phyloP scores from a whole-genome alignment of 2,329 filamentous ascomycete genomes.

The Epichloe sp. region DNA sequence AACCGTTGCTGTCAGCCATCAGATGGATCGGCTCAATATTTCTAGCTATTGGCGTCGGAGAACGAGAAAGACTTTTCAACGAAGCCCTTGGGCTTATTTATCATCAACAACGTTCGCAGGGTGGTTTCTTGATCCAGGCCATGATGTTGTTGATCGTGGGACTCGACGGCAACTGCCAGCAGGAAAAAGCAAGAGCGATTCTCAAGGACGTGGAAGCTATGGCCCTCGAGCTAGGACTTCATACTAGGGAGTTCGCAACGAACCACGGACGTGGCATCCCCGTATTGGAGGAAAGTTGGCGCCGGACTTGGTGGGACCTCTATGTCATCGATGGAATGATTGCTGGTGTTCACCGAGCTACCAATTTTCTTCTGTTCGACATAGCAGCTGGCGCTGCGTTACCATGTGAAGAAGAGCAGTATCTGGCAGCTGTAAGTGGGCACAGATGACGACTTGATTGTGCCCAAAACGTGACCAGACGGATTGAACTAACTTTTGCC shows the following conservation, averaged over 20 bases:
- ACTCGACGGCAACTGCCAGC: constrained; percentile 63
- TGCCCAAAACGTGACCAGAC: neutral
- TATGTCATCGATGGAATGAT: constrained; percentile 77
- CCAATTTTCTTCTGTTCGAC: constrained; percentile 56
- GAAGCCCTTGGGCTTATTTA: constrained; percentile 42
- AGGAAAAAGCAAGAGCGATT: constrained; percentile 53
- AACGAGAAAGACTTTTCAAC: constrained; percentile 37
- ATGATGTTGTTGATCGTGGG: constrained; percentile 65
- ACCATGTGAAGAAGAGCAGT: constrained; percentile 74
- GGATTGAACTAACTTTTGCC: constrained; percentile 1
- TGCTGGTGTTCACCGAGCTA: constrained; percentile 62
- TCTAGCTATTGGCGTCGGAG: constrained; percentile 31
- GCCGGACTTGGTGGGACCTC: constrained; percentile 81
- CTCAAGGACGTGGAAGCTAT: constrained; percentile 56
- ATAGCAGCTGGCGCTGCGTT: constrained; percentile 55
- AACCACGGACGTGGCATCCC: constrained; percentile 50
- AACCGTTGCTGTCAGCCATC: constrained; percentile 39
- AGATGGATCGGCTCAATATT: constrained; percentile 44
- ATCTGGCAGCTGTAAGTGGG: constrained; percentile 39
- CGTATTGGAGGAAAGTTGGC: constrained; percentile 68
- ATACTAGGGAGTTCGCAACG: constrained; percentile 53
- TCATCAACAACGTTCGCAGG: constrained; percentile 30
- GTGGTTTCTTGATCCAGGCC: constrained; percentile 61
- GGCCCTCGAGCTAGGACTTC: constrained; percentile 64
- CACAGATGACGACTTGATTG: neutral